Conservation (phyloP, 2,329 filamentous ascomycete species). For the Diaporthe citri region DNA sequence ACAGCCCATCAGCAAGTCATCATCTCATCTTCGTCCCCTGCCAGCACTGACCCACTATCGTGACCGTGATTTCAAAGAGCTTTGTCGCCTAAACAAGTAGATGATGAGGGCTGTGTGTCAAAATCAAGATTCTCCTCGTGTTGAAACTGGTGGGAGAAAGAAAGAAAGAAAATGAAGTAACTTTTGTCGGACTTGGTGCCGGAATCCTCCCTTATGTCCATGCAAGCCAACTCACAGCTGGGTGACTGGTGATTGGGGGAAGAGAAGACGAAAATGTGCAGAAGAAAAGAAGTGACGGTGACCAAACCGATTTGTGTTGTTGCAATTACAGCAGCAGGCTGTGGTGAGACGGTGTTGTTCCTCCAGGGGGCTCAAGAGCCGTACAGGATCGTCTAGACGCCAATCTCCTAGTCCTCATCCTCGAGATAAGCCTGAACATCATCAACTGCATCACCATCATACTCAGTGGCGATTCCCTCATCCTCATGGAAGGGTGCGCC, state of each 20-base stretch:
- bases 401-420: conserved; percentile 10
- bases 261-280: background rate
- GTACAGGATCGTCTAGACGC: conserved; percentile 2
- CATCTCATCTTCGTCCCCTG: background rate
- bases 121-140: background rate
- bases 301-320: conserved; percentile 5
- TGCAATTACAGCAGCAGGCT: background rate
- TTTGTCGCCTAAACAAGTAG: background rate
- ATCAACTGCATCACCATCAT: background rate
- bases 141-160: background rate
- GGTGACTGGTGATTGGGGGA: conserved; percentile 9
- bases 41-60: background rate
- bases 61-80: background rate
- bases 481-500: background rate
- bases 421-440: background rate
- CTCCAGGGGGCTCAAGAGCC: conserved; percentile 22
- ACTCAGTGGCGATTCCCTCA: background rate
- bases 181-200: conserved; percentile 18
- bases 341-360: background rate
- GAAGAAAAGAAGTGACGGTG: conserved; percentile 9
- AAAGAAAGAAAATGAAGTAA: conserved; percentile 13
- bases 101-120: conserved; percentile 18
- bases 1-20: conserved; percentile 7
- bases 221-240: conserved; percentile 15
- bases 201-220: conserved; percentile 7